Conservation (phyloP, 768 basidiomycete genomes). For the Suillus bovinus region DNA sequence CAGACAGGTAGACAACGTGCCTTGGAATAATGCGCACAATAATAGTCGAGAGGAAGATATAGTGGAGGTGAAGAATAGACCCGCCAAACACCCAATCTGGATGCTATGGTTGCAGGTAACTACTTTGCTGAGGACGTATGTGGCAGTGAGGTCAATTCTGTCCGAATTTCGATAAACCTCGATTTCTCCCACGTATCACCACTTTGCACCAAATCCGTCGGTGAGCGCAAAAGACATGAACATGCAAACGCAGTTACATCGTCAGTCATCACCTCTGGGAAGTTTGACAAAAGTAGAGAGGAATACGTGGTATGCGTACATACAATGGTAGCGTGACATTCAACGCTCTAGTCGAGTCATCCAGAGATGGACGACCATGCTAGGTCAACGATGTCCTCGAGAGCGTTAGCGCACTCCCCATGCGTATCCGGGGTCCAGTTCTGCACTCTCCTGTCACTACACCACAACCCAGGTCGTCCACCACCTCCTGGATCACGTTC, state of each 20-base stretch:
- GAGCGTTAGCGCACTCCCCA: background rate
- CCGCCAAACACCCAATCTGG: background rate
- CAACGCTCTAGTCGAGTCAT: background rate
- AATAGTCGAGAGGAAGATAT: background rate
- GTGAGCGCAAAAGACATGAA: background rate
- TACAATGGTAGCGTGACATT: background rate
- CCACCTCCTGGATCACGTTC: conserved; percentile 40
- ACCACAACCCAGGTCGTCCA: conserved; percentile 41
- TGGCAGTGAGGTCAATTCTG: background rate
- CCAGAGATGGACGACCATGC: background rate
- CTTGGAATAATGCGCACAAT: background rate
- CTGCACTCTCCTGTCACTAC: conserved; percentile 26
- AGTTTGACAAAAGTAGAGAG: background rate
- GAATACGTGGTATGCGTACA: background rate
- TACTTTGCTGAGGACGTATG: background rate
- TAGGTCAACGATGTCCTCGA: background rate
- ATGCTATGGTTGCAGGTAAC: background rate
- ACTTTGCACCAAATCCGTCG: background rate
- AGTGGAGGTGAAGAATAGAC: background rate
- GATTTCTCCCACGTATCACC: background rate
- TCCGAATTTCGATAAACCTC: background rate
- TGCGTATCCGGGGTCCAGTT: conserved; percentile 21
- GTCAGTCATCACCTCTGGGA: background rate
- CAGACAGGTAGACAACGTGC: background rate
- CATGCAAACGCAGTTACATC: background rate